These are phyloP conservation scores for Fusarium sp. DNA, from an alignment of 2,329 filamentous ascomycete species.

Conservation along the genomic window DNA sequence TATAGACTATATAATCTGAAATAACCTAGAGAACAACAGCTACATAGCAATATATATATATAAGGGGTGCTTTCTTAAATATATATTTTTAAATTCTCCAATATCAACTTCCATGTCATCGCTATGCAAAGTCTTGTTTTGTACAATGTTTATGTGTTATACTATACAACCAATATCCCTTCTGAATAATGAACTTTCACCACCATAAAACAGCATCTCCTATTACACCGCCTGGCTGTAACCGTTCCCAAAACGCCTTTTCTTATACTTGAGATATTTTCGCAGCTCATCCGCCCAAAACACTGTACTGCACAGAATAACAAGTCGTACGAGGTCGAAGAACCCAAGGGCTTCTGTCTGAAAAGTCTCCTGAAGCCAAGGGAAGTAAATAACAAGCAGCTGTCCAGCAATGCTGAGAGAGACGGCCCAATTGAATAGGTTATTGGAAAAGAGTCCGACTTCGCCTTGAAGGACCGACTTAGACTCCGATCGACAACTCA, in stretches of 20 bases:
- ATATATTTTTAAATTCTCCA: background rate
- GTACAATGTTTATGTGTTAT: conserved; percentile 25
- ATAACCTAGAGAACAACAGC: no score
- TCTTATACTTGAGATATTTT: conserved; percentile 79
- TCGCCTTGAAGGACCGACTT: conserved; percentile 92
- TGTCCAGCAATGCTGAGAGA: conserved; percentile 87
- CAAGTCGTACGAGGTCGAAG: conserved; percentile 78
- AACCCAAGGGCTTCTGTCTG: conserved; percentile 89
- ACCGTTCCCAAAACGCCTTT: conserved; percentile 67
- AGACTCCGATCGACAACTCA: conserved; percentile 90
- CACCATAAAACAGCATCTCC: conserved; percentile 14
- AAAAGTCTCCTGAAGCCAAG: conserved; percentile 92
- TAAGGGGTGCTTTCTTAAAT: background rate
- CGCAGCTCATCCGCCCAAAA: conserved; percentile 95
- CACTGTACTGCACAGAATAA: conserved; percentile 85
- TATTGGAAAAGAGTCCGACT: conserved; percentile 84
- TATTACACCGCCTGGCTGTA: conserved; percentile 77
- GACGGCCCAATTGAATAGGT: conserved; percentile 97
- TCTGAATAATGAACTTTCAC: background rate
- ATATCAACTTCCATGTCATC: background rate
- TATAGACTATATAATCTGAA: no score
- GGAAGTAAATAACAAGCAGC: conserved; percentile 92
- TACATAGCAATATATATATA: no score
- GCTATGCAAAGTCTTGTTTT: conserved; percentile 34
- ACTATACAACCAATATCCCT: conserved; percentile 20